Base-by-base conservation (phyloP, 2,329 filamentous ascomycete species). In the Chrysosporium keratinophilum region DNA sequence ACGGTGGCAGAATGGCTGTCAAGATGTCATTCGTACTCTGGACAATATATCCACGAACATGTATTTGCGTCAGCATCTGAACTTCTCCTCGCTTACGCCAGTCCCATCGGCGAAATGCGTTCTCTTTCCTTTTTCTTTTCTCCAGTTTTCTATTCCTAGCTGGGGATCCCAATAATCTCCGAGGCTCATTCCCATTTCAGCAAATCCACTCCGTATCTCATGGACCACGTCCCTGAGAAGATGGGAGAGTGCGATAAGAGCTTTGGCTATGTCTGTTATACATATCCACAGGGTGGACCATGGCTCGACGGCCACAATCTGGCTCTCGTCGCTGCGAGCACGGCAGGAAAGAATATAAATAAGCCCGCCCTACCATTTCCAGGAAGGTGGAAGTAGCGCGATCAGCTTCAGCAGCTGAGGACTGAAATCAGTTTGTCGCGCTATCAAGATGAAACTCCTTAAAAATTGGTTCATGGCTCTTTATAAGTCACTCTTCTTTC, bases 401-500 rank as follows among this genome's bases (percentile, higher is more conserved):
- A 28, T 28, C 23, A 3, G 3, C 3, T 28, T 28, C 23, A 28
- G 23, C 23, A 28, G 23, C 23, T 28, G 23, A 28, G 23, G 23
- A 3, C 23, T 28, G 23, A 28, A 28, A 4, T 28, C 23, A 28
- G 23, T 50, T 31, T 50, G 31, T 50, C n/a, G 14, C 10, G 17
- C 17, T 33, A 14, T 10, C 41, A 17, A 17, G 14, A 46, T 52
- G 50, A 52, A 46, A 34, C 12, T 41, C 1, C 17, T 46, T 41
- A 41, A 46, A 52, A 19, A 7, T 40, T 46, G 33, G 5, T n/a
- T 52, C 35, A 12, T 52, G 6, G 42, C 44, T 54, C 43, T 42
- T 37, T 43, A 35, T 23, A 48, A 43, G 44, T 43, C 48, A 11
- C 31, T 54, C 17, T 28, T 54, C 14, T 43, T 54, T 15, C 43